Conservation (phyloP, 352 stramenopile genomes). For the Phytophthora cryptogea region DNA sequence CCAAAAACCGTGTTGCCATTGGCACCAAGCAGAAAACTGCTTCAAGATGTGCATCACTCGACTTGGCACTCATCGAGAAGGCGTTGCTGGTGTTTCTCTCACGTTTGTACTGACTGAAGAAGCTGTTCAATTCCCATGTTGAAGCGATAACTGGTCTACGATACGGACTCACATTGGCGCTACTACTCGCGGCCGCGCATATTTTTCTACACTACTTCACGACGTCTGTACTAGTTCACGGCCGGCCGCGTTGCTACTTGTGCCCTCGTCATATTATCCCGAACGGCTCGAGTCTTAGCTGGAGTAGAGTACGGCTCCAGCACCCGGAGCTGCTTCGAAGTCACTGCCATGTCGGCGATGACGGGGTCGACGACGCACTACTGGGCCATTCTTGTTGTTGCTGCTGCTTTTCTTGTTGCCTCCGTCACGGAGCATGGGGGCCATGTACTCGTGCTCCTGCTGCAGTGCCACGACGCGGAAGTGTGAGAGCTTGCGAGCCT, state of each 20-base stretch:
- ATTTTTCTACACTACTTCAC: slow-evolving; percentile 38
- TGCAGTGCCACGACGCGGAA: slow-evolving; percentile 67
- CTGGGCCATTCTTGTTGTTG: slow-evolving; percentile 19
- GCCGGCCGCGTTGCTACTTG: slow-evolving; percentile 17
- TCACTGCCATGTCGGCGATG: slow-evolving; percentile 27
- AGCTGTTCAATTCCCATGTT: slow-evolving; percentile 36
- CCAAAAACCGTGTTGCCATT: not conserved
- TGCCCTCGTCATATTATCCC: slow-evolving; percentile 28
- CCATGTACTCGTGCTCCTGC: slow-evolving; percentile 58
- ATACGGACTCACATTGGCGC: slow-evolving; percentile 27
- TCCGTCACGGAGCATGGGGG: slow-evolving; percentile 25
- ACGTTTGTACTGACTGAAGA: not conserved
- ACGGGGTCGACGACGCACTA: slow-evolving; percentile 34
- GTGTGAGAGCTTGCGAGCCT: slow-evolving; percentile 71
- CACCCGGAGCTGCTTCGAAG: slow-evolving; percentile 10
- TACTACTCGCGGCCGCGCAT: slow-evolving; percentile 26
- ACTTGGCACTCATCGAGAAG: not conserved
- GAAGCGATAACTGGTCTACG: slow-evolving; percentile 25
- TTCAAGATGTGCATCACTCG: slow-evolving; percentile 3
- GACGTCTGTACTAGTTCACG: slow-evolving; percentile 28
- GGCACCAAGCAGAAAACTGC: slow-evolving; percentile 19
- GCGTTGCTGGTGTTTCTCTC: not conserved
- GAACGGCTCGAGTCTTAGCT: slow-evolving; percentile 25
- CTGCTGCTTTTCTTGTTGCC: slow-evolving; percentile 38
- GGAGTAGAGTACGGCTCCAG: slow-evolving; percentile 34